A percentile compares a stretch with the other conserved stretches of the same genome.
Evolutionary conservation across 768 basidiomycete species (phyloP).

Genomic region (Lentinula edodes): DNA sequence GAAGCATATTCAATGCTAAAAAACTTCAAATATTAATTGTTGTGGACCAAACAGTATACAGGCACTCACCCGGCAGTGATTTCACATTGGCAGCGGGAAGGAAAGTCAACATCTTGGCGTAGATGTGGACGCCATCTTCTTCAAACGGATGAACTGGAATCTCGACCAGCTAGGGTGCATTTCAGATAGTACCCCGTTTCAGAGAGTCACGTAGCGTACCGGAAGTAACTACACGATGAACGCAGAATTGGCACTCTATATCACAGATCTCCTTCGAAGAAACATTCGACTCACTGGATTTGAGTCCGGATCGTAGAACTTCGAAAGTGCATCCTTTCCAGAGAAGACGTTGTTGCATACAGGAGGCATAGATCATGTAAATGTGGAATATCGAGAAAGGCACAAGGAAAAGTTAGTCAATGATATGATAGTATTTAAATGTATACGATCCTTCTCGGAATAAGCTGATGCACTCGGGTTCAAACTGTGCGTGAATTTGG

Average conservation of each 20-base stretch:
- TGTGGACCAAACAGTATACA: background rate
- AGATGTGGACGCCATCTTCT: constrained; percentile 17
- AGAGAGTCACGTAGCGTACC: background rate
- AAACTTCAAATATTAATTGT: background rate
- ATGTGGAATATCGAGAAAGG: too few relatives aligned
- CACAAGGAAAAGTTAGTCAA: too few relatives aligned
- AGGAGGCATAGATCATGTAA: background rate
- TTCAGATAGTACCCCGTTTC: background rate
- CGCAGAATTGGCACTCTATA: background rate
- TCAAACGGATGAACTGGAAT: constrained; percentile 12
- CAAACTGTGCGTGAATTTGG: too few relatives aligned
- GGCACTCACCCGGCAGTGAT: constrained; percentile 14
- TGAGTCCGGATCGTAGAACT: constrained; percentile 18
- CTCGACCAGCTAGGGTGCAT: constrained; percentile 14
- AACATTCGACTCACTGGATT: constrained; percentile 8
- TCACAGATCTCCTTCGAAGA: background rate
- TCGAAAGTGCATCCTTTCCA: constrained; percentile 14
- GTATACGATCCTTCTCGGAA: too few relatives aligned
- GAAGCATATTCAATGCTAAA: constrained; percentile 19
- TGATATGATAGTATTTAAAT: too few relatives aligned
- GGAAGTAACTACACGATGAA: background rate
- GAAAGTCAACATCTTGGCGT: constrained; percentile 17
- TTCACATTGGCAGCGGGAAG: constrained; percentile 20
- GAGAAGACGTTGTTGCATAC: constrained; percentile 14
- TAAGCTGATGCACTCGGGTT: too few relatives aligned